Conservation (phyloP, 2,329 filamentous ascomycete species). For the Alternaria angustiovoidea region DNA sequence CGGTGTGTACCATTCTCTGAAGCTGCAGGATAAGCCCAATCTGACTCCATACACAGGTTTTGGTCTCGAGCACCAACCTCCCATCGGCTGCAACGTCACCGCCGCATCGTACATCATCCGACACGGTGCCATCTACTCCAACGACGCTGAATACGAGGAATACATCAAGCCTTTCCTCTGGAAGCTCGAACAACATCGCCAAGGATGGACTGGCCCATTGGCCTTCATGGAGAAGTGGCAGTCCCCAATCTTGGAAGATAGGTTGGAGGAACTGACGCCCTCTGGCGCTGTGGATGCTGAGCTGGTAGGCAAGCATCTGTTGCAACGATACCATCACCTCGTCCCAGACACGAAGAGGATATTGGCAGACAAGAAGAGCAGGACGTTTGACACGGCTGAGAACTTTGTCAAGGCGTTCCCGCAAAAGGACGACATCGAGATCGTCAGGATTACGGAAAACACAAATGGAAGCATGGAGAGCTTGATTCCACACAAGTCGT, state of each 20-base stretch:
- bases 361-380: conserved; percentile 48
- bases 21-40: neutral
- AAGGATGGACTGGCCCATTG: conserved; percentile 62
- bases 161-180: conserved; percentile 59
- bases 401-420: conserved; percentile 43
- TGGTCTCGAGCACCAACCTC: conserved; percentile 55
- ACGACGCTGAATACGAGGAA: conserved; percentile 60
- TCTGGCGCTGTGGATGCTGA: conserved; percentile 60
- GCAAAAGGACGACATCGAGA: conserved; percentile 39
- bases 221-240: conserved; percentile 66
- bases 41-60: conserved; percentile 33
- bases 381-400: conserved; percentile 46
- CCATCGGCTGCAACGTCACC: conserved; percentile 60
- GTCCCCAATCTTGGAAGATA: conserved; percentile 63
- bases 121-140: conserved; percentile 60
- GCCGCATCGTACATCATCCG: conserved; percentile 59
- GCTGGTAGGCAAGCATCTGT: conserved; percentile 66
- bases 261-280: conserved; percentile 49
- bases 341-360: conserved; percentile 52
- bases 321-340: conserved; percentile 62
- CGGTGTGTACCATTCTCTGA: conserved; percentile 27
- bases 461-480: conserved; percentile 40
- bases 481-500: conserved; percentile 47
- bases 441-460: conserved; percentile 44
- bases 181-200: conserved; percentile 66